Evolutionary conservation across 2,329 filamentous ascomycete species (phyloP), one percentile per base, ranked within the genome.

Genomic region (Nakataea oryzae): DNA sequence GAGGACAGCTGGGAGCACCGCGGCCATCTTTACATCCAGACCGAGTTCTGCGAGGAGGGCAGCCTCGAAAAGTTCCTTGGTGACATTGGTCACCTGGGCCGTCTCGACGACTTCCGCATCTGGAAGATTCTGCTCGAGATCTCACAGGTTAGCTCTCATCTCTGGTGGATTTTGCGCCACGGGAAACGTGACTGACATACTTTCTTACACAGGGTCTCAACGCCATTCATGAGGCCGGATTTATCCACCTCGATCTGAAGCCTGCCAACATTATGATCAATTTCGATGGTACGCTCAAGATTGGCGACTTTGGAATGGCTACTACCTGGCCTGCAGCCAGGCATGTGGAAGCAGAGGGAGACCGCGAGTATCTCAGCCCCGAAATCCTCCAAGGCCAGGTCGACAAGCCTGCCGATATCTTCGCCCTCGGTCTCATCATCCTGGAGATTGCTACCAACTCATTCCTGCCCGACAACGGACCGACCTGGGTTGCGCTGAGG

Each of bases 71-170:
- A 86, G 21, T 99, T 97, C 71, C 81, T 99, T 32, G 83, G 85
- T n/a, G 85, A 89, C 63, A 86, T 91, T 64, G 95, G 95, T 28
- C 82, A 88, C 64, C 91, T 90, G 71, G 93, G 91, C 58, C 85
- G 93, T 68, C 77, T 99, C 66, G 95, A 99, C 74, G 95, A 97
- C 73, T 99, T 99, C 76, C 86, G 95, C 65, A 97, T 97, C 74
- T 99, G 95, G 91, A 99, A 99, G 78, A 93, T 97, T 63, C 78
- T 97, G 68, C 83, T 96, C 55, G 95, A 99, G 73, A 76, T 96
- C 63, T 84, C 87, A 69, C 78, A 89, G 79, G 91, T 95, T 84
- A 76, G 88, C 79, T 57, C 2, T 54, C 29, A 26, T 26, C 50
- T 47, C 13, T n/a, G 11, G 50, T 41, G 55, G 9, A 13, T 12